Conservation (phyloP, 208 protist species). For the Leishmania tropica region DNA sequence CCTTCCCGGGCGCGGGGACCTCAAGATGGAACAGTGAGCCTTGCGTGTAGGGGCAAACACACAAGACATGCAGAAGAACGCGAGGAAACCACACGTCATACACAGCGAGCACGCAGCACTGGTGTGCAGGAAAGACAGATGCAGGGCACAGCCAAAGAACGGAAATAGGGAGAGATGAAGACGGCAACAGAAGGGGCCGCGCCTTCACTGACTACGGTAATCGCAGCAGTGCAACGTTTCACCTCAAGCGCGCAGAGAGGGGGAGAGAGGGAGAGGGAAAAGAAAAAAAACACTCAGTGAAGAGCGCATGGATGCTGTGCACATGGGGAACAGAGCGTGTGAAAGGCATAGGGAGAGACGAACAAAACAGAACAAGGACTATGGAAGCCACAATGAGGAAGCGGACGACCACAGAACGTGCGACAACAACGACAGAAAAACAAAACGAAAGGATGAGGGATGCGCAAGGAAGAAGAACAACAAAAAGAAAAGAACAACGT, state of each 20-base stretch:
- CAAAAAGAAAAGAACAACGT: not conserved
- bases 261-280: not conserved
- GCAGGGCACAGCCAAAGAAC: not conserved
- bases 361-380: not conserved
- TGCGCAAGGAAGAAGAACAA: not conserved
- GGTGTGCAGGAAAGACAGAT: not conserved
- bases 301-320: not conserved
- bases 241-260: not conserved
- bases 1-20: not conserved
- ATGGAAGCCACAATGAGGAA: not conserved
- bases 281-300: slow-evolving; percentile 6
- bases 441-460: not conserved
- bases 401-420: not conserved
- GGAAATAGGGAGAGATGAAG: not conserved
- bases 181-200: not conserved
- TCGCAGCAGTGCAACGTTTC: not conserved
- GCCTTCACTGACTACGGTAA: not conserved
- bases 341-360: not conserved
- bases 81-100: not conserved
- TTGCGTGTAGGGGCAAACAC: not conserved
- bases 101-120: not conserved
- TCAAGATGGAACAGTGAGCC: not conserved
- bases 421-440: not conserved
- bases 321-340: not conserved
- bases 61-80: not conserved